Conservation (phyloP, 768 basidiomycete genomes). For the Lactarius vividus region DNA sequence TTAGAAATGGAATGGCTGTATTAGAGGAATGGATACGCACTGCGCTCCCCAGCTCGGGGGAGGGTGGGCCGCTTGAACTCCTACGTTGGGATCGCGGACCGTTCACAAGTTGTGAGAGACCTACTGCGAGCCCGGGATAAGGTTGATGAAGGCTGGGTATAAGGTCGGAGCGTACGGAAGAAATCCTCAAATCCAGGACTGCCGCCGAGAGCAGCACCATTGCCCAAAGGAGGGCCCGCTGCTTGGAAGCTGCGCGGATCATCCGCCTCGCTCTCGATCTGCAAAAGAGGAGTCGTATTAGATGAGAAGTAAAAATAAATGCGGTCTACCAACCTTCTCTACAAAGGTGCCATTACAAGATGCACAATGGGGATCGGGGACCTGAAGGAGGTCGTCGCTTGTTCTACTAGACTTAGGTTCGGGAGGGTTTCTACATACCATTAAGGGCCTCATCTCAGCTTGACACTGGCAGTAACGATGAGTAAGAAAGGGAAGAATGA, state of each 20-base stretch:
- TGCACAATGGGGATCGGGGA: slow-evolving; percentile 79
- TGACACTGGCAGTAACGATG: slow-evolving; percentile 55
- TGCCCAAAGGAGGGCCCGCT: slow-evolving; percentile 34
- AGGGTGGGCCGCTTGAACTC: slow-evolving; percentile 2
- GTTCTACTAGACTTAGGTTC: slow-evolving; percentile 16
- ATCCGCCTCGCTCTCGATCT: slow-evolving; percentile 75
- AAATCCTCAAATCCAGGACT: slow-evolving; percentile 45
- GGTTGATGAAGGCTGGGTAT: background rate
- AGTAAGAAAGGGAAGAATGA: slow-evolving; percentile 11
- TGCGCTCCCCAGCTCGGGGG: slow-evolving; percentile 8
- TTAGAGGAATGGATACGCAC: slow-evolving; percentile 26
- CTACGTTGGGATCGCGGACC: slow-evolving; percentile 10
- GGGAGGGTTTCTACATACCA: slow-evolving; percentile 47
- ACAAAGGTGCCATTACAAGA: slow-evolving; percentile 81
- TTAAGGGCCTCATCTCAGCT: slow-evolving; percentile 84
- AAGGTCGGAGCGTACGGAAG: slow-evolving; percentile 39
- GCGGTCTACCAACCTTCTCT: slow-evolving; percentile 54
- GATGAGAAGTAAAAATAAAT: background rate
- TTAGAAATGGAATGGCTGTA: slow-evolving; percentile 5
- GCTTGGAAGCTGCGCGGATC: slow-evolving; percentile 69
- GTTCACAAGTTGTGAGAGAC: slow-evolving; percentile 14
- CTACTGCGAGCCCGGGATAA: slow-evolving; percentile 15
- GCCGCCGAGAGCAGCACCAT: slow-evolving; percentile 26
- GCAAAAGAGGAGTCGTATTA: slow-evolving; percentile 6
- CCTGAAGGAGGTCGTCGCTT: slow-evolving; percentile 39